phyloP scores from a whole-genome alignment of 1,284 basidiomycete species.

The Cystobasidium slooffiae region DNA sequence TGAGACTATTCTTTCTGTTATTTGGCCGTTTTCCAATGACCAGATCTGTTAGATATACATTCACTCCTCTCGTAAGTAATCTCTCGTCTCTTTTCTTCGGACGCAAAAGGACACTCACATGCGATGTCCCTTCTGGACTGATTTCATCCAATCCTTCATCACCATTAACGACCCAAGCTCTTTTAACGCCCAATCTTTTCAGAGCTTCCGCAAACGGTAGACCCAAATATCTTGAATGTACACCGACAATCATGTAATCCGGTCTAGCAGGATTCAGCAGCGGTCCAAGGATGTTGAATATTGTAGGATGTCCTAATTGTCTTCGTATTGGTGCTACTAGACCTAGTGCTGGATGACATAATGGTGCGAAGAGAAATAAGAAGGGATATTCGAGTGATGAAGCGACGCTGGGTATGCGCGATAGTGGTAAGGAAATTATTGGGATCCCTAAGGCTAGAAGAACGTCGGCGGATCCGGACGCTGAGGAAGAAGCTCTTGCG shows the following conservation, averaged over 20 bases:
- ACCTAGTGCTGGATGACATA: conserved; percentile 88
- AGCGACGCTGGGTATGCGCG: conserved; percentile 64
- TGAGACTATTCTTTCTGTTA: conserved; percentile 58
- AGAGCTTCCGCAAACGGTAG: conserved; percentile 79
- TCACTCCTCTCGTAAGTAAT: no score
- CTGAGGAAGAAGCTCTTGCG: conserved; percentile 88
- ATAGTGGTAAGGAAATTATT: conserved; percentile 68
- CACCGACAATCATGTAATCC: conserved; percentile 83
- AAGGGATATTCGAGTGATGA: conserved; percentile 68
- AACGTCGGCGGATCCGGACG: conserved; percentile 92
- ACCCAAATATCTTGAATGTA: conserved; percentile 84
- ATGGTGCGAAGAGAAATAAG: conserved; percentile 89
- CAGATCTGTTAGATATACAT: conserved; percentile 61
- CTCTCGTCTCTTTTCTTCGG: no score
- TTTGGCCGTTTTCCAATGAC: conserved; percentile 59
- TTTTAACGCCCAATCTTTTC: conserved; percentile 65
- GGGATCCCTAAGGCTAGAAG: conserved; percentile 81
- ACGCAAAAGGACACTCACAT: conserved; percentile 59
- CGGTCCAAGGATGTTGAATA: conserved; percentile 96
- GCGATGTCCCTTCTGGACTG: conserved; percentile 86
- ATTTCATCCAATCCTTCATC: conserved; percentile 93
- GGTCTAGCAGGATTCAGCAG: conserved; percentile 91
- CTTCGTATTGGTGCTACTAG: conserved; percentile 83
- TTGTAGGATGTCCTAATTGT: conserved; percentile 88
- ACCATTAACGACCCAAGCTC: conserved; percentile 92